Evolutionary conservation across 352 stramenopile genomes (phyloP).

Genomic region (Pythium monospermum): DNA sequence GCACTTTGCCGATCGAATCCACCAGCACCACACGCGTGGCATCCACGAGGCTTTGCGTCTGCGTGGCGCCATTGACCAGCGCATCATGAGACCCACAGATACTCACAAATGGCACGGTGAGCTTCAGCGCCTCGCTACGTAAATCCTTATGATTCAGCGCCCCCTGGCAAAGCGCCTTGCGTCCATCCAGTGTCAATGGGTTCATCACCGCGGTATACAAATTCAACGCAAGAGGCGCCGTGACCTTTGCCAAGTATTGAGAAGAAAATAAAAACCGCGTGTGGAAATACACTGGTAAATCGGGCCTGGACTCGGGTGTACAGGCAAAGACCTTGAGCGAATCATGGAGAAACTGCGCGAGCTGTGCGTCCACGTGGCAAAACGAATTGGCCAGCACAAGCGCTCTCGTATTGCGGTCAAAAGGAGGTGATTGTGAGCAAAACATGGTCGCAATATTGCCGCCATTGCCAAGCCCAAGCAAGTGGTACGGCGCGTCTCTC

Average conservation of each 20-base stretch:
- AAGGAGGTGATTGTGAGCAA: conserved; percentile 39
- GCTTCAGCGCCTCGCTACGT: conserved; percentile 36
- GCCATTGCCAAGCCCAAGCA: conserved; percentile 91
- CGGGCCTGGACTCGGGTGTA: conserved; percentile 84
- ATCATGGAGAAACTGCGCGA: conserved; percentile 93
- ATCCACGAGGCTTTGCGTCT: conserved; percentile 74
- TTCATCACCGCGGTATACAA: conserved; percentile 95
- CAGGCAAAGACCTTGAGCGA: conserved; percentile 92
- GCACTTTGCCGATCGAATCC: conserved; percentile 76
- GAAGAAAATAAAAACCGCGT: conserved; percentile 91
- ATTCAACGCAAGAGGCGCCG: conserved; percentile 93
- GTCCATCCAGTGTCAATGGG: conserved; percentile 88
- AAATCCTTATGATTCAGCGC: conserved; percentile 83
- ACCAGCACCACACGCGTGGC: conserved; percentile 47
- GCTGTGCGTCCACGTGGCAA: conserved; percentile 83
- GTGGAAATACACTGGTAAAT: conserved; percentile 96
- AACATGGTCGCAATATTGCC: conserved; percentile 86
- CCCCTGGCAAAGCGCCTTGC: conserved; percentile 87
- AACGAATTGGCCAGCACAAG: conserved; percentile 90
- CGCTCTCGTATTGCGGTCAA: conserved; percentile 61
- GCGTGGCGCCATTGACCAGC: conserved; percentile 74
- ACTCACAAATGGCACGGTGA: conserved; percentile 80
- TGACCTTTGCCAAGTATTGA: conserved; percentile 89
- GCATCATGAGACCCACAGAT: conserved; percentile 87
- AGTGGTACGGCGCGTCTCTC: conserved; percentile 85